phyloP scores from a whole-genome alignment of 495 filamentous ascomycete species.

The Hypoxylon intermedium region DNA sequence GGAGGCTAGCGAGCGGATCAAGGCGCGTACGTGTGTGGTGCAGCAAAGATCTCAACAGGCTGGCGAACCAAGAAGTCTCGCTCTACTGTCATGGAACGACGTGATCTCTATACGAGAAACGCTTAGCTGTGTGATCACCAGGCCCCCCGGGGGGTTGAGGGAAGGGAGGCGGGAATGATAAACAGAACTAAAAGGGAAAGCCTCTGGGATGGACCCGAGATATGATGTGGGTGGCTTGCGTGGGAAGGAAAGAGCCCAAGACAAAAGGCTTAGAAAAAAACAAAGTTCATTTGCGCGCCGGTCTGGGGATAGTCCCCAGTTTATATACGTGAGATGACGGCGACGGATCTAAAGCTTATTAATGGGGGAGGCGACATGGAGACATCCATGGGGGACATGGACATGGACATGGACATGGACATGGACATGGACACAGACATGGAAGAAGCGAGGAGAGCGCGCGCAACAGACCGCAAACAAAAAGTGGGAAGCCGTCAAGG shows the following conservation, averaged over 20 bases:
- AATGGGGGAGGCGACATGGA: slow-evolving; percentile 8
- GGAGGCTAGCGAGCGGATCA: neutral
- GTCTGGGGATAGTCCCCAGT: slow-evolving; percentile 35
- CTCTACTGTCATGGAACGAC: slow-evolving; percentile 8
- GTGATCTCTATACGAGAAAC: slow-evolving; percentile 6
- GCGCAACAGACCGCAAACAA: slow-evolving; percentile 26
- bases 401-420: neutral
- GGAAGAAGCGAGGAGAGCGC: slow-evolving; percentile 1
- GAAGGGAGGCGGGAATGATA: slow-evolving; percentile 18
- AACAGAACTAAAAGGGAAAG: slow-evolving; percentile 8
- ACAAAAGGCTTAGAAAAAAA: slow-evolving; percentile 27
- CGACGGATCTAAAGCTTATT: slow-evolving; percentile 18
- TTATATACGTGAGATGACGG: slow-evolving; percentile 35
- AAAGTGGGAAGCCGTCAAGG: slow-evolving; percentile 34
- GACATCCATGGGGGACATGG: neutral
- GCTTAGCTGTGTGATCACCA: slow-evolving; percentile 9
- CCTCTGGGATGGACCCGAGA: slow-evolving; percentile 9
- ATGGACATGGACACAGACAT: neutral
- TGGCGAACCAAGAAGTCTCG: neutral
- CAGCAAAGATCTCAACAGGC: neutral
- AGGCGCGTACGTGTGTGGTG: neutral
- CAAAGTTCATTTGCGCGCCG: slow-evolving; percentile 21
- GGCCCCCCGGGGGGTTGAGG: slow-evolving; percentile 2
- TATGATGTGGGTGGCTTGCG: slow-evolving; percentile 36
- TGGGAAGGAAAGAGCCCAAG: slow-evolving; percentile 15